phyloP scores from a whole-genome alignment of 2,329 filamentous ascomycete genomes.

The Botrytis byssoidea region DNA sequence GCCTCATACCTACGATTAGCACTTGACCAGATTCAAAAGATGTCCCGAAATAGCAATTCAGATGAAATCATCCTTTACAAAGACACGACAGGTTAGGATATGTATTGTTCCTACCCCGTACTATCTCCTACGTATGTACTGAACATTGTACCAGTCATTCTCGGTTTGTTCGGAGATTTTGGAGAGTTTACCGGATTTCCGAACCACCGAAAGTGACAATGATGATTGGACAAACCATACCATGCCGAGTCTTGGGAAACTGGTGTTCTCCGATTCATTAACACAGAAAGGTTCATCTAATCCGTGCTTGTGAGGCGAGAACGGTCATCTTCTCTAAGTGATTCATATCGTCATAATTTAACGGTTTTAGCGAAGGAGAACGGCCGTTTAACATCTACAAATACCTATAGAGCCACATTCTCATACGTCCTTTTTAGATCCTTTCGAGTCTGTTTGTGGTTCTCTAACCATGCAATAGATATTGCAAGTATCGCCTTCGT shows the following conservation, averaged over 20 bases:
- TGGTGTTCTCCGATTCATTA: not conserved
- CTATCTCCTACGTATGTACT: not conserved
- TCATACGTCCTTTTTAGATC: slow-evolving; percentile 10
- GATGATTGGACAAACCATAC: not conserved
- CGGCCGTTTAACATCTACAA: not conserved
- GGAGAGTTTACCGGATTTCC: slow-evolving; percentile 1
- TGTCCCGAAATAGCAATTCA: not conserved
- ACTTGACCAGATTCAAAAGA: not conserved
- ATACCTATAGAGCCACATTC: not conserved
- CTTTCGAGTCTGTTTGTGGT: slow-evolving; percentile 29
- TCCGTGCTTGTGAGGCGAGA: not conserved
- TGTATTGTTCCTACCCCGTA: not conserved
- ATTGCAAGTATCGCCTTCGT: slow-evolving; percentile 56
- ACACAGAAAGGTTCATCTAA: not conserved
- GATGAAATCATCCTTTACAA: slow-evolving; percentile 3
- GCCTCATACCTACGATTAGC: not conserved
- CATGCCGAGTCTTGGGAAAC: not conserved
- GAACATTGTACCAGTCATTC: not conserved
- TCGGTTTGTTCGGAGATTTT: slow-evolving; percentile 8
- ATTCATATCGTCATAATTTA: not conserved
- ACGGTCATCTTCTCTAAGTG: not conserved
- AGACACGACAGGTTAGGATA: not conserved
- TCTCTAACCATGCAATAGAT: slow-evolving; percentile 51
- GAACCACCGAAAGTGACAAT: slow-evolving; percentile 2
- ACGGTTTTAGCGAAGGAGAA: not conserved